Percentiles rank a stretch among this genome's conserved stretches.
phyloP scores from a whole-genome alignment of 179 eudicot species.

The Nepenthes alata region DNA sequence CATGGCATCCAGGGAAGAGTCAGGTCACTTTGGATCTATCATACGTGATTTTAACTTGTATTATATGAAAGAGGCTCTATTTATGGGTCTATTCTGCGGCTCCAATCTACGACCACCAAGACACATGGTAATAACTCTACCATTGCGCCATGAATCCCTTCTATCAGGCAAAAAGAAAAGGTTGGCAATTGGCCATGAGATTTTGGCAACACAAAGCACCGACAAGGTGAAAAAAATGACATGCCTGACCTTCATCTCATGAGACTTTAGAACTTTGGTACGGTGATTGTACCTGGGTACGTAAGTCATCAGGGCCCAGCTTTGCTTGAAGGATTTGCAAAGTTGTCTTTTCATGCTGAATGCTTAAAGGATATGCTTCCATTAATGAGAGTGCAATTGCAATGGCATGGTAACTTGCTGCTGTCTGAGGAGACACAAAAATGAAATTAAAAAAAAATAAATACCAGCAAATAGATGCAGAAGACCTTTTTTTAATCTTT shows the following conservation, averaged over 20 bases:
- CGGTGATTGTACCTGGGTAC: conserved; percentile 62
- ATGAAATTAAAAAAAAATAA: no score
- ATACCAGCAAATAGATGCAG: no score
- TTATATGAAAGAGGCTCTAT: no score
- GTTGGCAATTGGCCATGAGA: not conserved
- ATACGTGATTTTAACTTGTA: no score
- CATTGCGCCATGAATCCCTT: no score
- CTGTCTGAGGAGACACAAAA: conserved; percentile 49
- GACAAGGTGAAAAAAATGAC: not conserved
- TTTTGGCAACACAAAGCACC: not conserved
- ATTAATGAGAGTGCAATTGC: conserved; percentile 98
- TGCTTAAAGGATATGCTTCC: conserved; percentile 99
- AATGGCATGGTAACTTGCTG: conserved; percentile 99
- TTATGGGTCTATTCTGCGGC: no score
- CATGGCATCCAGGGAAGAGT: no score
- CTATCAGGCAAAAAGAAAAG: no score
- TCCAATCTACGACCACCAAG: no score
- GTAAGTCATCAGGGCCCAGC: conserved; percentile 97
- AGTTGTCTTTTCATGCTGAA: conserved; percentile 98
- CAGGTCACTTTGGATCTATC: no score
- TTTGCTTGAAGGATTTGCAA: conserved; percentile 92
- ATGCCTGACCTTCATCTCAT: not conserved
- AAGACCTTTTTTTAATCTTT: no score
- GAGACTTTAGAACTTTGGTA: not conserved
- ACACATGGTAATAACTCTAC: no score